Evolutionary conservation across 768 basidiomycete species (phyloP).

Genomic region (Russula compacta): DNA sequence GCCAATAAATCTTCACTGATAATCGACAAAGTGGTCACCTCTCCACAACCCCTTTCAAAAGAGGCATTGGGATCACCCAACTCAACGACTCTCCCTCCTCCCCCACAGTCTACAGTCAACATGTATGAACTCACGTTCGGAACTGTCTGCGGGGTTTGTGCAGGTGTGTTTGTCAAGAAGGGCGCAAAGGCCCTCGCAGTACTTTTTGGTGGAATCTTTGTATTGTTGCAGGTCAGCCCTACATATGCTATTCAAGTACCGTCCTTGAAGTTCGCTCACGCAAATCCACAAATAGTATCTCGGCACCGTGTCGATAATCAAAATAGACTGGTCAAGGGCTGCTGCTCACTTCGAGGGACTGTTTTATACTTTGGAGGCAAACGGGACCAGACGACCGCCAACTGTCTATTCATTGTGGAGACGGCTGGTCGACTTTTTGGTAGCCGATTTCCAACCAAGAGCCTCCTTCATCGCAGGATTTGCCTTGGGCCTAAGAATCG

Average conservation of each 20-base stretch:
- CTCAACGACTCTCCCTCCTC: slow-evolving; percentile 34
- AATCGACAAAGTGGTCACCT: background rate
- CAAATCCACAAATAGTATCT: slow-evolving; percentile 51
- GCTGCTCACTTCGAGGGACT: slow-evolving; percentile 59
- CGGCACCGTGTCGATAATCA: slow-evolving; percentile 58
- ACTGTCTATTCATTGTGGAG: slow-evolving; percentile 56
- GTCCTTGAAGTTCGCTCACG: background rate
- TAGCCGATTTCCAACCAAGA: slow-evolving; percentile 85
- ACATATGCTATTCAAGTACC: background rate
- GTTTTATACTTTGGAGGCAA: slow-evolving; percentile 56
- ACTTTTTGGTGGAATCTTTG: slow-evolving; percentile 82
- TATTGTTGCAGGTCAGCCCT: slow-evolving; percentile 71
- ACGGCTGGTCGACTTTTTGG: slow-evolving; percentile 70
- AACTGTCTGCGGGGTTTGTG: slow-evolving; percentile 78
- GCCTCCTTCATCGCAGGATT: slow-evolving; percentile 85
- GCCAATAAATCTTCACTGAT: background rate
- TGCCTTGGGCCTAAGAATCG: slow-evolving; percentile 69
- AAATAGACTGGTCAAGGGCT: slow-evolving; percentile 71
- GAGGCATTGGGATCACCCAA: background rate
- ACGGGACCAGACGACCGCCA: slow-evolving; percentile 48
- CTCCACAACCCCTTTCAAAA: background rate
- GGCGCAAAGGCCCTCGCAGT: slow-evolving; percentile 81
- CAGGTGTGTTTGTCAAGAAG: slow-evolving; percentile 92
- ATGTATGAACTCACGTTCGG: slow-evolving; percentile 81
- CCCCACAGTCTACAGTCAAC: slow-evolving; percentile 67